Base-by-base conservation (phyloP, 1,284 basidiomycete genomes). In the Mycena citricolor region DNA sequence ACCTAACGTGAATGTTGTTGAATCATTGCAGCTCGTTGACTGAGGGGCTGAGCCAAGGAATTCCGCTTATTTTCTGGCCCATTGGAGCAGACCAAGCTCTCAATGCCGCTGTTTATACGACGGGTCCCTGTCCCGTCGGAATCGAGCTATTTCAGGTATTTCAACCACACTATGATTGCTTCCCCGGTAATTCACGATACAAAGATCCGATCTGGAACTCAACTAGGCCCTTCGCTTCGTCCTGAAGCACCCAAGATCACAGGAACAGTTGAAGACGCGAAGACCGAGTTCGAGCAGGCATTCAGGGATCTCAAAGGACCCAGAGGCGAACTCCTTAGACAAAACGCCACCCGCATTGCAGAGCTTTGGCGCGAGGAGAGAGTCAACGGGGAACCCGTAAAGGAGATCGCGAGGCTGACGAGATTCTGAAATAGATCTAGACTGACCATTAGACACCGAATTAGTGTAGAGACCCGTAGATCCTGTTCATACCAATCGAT, bases 181-280 rank as follows among this genome's bases (percentile, higher is more conserved):
- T 42, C 17, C 16, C 31, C 24, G 20, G 8, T 14, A 19, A 17
- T n/a, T n/a, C 11, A 7, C 20, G 10, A n/a, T n/a, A n/a, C n/a
- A n/a, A 19, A 49, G 47, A 32, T 44, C 12, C 42, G 47, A 19
- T 32, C 47, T n/a, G 47, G 47, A 4, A 16, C 42, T 1, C 42
- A 44, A 23, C 16, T 44, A 20, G 47, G 38, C 14, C 47, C 47
- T 2, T 44, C 47, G 0, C 38, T 49, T 2, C 42, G 22, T 23
- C 14, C 20, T 16, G 10, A 22, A 13, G 28, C 23, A 31, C 16
- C 28, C 12, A 30, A 44, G 19, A 49, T 49, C 14, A 49, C 47
- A 1, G 47, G 47, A 3, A 44, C 47, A 2, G 35, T 49, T 8
- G 31, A 44, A 16, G 41, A 39, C 31, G 42, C 47, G n/a, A 17